Percentiles rank a stretch among this genome's conserved stretches.
These are phyloP conservation scores for Phialophora expanda DNA, from an alignment of 2,329 filamentous ascomycete species.

Conservation along the genomic window DNA sequence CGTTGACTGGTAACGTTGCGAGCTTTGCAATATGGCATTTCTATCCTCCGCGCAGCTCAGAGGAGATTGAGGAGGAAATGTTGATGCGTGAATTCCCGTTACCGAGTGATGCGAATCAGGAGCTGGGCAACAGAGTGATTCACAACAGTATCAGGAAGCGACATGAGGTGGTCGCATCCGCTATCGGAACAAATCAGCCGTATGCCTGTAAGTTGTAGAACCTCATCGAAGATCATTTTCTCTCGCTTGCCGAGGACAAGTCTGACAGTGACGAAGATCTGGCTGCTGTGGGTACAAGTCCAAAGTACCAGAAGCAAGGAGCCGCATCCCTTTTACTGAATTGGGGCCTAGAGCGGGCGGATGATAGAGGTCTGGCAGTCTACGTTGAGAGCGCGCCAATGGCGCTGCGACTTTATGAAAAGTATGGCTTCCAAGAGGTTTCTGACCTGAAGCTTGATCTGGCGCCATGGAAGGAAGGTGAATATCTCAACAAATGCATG, in stretches of 20 bases:
- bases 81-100: slow-evolving; percentile 27
- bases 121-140: slow-evolving; percentile 30
- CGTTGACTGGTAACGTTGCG: slow-evolving; percentile 32
- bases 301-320: slow-evolving; percentile 33
- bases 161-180: slow-evolving; percentile 32
- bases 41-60: slow-evolving; percentile 26
- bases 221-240: neutral
- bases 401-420: slow-evolving; percentile 26
- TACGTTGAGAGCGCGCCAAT: slow-evolving; percentile 33
- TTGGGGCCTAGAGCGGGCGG: slow-evolving; percentile 34
- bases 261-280: slow-evolving; percentile 21
- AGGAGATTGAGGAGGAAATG: slow-evolving; percentile 33
- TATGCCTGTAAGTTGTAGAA: slow-evolving; percentile 30
- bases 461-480: slow-evolving; percentile 25
- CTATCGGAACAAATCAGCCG: slow-evolving; percentile 22
- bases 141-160: slow-evolving; percentile 32
- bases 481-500: slow-evolving; percentile 34
- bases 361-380: slow-evolving; percentile 28
- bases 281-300: slow-evolving; percentile 32
- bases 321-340: slow-evolving; percentile 31
- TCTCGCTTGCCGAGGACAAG: neutral
- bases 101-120: slow-evolving; percentile 33
- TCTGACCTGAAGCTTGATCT: slow-evolving; percentile 27
- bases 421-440: slow-evolving; percentile 33
- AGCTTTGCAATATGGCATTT: slow-evolving; percentile 37